phyloP scores from a whole-genome alignment of 2,329 filamentous ascomycete genomes.

The Aspergillus pseudoglaucus region DNA sequence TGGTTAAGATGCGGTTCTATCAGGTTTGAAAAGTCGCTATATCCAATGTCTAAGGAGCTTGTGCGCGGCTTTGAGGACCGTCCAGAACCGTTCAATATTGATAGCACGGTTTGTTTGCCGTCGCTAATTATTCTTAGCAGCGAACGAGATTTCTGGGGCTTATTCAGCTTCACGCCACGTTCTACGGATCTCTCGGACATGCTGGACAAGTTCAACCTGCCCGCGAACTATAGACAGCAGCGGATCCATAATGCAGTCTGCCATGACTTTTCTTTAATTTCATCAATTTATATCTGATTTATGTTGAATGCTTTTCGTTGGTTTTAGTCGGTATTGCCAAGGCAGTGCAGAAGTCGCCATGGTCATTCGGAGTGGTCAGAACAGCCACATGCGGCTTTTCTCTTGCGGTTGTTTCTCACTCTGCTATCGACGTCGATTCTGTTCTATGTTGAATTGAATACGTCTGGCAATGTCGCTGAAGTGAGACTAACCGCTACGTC shows the following conservation, averaged over 20 bases:
- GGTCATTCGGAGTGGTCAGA: background rate
- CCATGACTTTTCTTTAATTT: slow-evolving; percentile 5
- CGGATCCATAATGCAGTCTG: slow-evolving; percentile 8
- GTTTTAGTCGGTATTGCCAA: slow-evolving; percentile 7
- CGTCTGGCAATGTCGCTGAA: background rate
- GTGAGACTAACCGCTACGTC: background rate
- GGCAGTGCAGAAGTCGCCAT: slow-evolving; percentile 3
- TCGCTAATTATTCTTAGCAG: background rate
- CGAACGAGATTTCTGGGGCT: too few relatives aligned
- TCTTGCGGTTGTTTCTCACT: background rate
- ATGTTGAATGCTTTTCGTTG: slow-evolving; percentile 2
- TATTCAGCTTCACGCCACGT: background rate
- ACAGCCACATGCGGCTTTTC: background rate
- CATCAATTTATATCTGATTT: slow-evolving; percentile 5
- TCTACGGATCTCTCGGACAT: slow-evolving; percentile 3
- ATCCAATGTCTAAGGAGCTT: background rate
- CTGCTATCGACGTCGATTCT: background rate
- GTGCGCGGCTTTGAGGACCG: background rate
- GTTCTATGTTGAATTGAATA: background rate
- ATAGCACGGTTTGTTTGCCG: background rate
- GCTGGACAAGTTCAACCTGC: slow-evolving; percentile 7
- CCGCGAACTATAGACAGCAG: slow-evolving; percentile 8
- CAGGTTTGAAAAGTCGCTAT: slow-evolving; percentile 2
- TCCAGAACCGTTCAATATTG: background rate
- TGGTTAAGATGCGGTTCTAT: background rate